A percentile compares a stretch with the other conserved stretches of the same genome.
phyloP scores from a whole-genome alignment of 495 filamentous ascomycete genomes.

The Neurospora tetrasperma region DNA sequence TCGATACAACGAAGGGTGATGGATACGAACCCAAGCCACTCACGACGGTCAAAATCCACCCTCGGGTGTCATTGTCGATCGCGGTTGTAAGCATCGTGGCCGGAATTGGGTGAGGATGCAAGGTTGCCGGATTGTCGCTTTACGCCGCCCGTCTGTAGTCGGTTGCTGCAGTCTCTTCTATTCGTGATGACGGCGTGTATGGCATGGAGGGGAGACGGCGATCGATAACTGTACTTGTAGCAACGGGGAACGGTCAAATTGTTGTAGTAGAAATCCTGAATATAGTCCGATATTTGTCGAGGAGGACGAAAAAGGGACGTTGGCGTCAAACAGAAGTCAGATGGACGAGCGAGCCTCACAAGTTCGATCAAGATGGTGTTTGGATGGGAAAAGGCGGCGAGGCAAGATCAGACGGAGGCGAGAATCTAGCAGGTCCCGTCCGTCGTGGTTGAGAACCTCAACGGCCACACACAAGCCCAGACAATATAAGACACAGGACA shows the following conservation, averaged over 20 bases:
- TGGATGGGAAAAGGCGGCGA: not conserved
- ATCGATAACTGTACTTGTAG: not conserved
- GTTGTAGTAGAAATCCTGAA: not conserved
- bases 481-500: not conserved
- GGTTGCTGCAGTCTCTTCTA: not conserved
- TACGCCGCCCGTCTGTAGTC: not conserved
- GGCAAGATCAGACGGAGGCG: not conserved
- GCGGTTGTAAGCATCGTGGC: conserved; percentile 25
- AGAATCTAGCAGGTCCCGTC: not conserved
- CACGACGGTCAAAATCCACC: conserved; percentile 84
- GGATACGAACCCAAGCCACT: conserved; percentile 59
- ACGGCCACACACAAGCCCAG: not conserved
- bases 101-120: not conserved
- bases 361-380: not conserved
- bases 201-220: not conserved
- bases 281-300: not conserved
- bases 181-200: not conserved
- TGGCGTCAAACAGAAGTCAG: not conserved
- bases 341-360: not conserved
- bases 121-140: not conserved
- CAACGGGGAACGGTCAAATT: not conserved
- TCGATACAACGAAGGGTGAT: not conserved
- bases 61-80: conserved; percentile 73
- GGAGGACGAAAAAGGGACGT: not conserved
- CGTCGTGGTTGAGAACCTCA: not conserved